A percentile compares a stretch with the other conserved stretches of the same genome.
These are phyloP conservation scores for Aspergillus puulaauensis DNA, from an alignment of 2,329 filamentous ascomycete species.

Conservation along the genomic window DNA sequence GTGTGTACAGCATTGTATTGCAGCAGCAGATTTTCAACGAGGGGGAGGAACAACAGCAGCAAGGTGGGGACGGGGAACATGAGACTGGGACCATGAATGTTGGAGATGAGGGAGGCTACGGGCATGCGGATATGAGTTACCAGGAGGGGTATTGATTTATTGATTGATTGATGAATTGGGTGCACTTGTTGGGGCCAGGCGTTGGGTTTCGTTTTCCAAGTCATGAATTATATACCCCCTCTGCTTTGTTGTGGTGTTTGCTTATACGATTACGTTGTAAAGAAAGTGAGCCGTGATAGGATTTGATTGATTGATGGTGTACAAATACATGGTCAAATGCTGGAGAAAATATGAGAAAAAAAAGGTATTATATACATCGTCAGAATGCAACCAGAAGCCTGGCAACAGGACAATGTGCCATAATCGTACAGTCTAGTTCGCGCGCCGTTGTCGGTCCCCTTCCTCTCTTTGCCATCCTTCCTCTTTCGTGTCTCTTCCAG, in stretches of 20 bases:
- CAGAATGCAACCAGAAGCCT: conserved; percentile 2
- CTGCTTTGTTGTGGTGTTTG: background rate
- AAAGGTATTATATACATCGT: conserved; percentile 28
- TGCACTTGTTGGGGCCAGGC: conserved; percentile 5
- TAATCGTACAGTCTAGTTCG: conserved; percentile 7
- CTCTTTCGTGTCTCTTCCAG: conserved; percentile 57
- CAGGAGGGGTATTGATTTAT: conserved; percentile 1
- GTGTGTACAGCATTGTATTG: conserved; percentile 96
- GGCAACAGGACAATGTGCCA: conserved; percentile 12
- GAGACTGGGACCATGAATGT: conserved; percentile 19
- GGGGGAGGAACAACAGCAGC: conserved; percentile 35
- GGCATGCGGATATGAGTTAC: conserved; percentile 27
- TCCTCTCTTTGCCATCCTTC: no score
- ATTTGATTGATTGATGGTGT: background rate
- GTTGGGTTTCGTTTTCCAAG: conserved; percentile 8
- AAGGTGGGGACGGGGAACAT: conserved; percentile 18
- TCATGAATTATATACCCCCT: conserved; percentile 6
- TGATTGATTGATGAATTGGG: conserved; percentile 7
- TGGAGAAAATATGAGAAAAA: conserved; percentile 10
- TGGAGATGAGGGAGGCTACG: conserved; percentile 17
- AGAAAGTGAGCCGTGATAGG: background rate
- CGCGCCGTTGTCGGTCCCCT: conserved; percentile 35
- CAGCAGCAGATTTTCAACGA: conserved; percentile 90
- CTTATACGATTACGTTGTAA: background rate
- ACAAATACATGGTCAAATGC: conserved; percentile 6